These are phyloP conservation scores for Colletotrichum agaves DNA, from an alignment of 2,329 filamentous ascomycete species.

Conservation along the genomic window DNA sequence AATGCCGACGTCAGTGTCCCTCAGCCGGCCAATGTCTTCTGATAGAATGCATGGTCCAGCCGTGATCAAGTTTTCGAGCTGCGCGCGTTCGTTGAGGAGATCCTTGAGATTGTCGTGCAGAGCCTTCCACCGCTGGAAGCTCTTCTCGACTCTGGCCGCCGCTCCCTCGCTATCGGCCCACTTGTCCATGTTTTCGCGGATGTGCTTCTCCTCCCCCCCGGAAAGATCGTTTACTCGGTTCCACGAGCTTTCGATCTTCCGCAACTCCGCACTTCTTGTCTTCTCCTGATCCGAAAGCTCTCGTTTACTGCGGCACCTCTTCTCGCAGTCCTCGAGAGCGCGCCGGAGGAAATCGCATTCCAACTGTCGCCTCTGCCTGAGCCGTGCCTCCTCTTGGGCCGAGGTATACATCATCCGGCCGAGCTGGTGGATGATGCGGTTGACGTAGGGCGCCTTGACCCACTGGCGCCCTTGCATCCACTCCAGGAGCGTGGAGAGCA, in stretches of 20 bases:
- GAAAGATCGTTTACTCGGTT: neutral
- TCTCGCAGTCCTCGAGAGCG: neutral
- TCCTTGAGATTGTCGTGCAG: neutral
- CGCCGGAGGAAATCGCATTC: constrained; percentile 3
- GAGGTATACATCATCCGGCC: constrained; percentile 30
- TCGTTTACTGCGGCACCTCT: neutral
- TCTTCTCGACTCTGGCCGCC: neutral
- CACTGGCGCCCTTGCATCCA: constrained; percentile 30
- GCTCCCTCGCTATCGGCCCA: neutral
- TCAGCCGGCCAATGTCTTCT: constrained; percentile 4
- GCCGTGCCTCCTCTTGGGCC: constrained; percentile 29
- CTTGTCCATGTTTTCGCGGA: neutral
- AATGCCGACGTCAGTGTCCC: neutral
- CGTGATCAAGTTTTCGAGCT: neutral
- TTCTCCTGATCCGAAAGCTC: neutral
- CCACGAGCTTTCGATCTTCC: neutral
- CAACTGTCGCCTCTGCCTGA: constrained; percentile 8
- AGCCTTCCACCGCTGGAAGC: neutral
- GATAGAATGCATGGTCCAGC: too few relatives aligned
- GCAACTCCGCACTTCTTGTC: neutral
- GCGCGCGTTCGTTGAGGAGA: neutral
- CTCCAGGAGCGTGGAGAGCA: constrained; percentile 29
- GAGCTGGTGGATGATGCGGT: constrained; percentile 31
- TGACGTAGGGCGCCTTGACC: constrained; percentile 31
- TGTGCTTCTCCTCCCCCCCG: neutral